Conservation (phyloP, 2,329 filamentous ascomycete species). For the Grosmannia huntii region DNA sequence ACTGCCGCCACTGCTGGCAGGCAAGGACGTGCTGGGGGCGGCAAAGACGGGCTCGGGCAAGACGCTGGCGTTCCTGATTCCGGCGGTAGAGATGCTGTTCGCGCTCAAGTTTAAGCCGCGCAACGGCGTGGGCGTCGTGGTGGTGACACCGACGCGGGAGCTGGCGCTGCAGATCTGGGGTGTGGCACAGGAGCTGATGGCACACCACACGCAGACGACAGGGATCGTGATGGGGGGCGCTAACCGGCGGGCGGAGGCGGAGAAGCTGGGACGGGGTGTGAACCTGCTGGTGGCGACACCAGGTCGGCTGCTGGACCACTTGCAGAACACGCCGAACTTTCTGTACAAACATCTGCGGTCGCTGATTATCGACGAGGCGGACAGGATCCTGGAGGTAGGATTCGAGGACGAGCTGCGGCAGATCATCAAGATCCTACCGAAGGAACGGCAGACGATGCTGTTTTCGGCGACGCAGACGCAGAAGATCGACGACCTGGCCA, state of each 20-base stretch:
- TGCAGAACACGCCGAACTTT: constrained; percentile 84
- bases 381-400: constrained; percentile 90
- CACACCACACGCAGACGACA: constrained; percentile 78
- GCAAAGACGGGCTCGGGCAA: constrained; percentile 91
- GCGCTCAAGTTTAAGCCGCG: constrained; percentile 87
- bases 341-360: constrained; percentile 86
- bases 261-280: constrained; percentile 88
- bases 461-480: constrained; percentile 98
- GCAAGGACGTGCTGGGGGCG: constrained; percentile 80
- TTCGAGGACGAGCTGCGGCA: constrained; percentile 98
- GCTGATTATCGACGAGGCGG: constrained; percentile 90
- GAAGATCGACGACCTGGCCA: constrained; percentile 91
- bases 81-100: constrained; percentile 84
- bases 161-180: constrained; percentile 92
- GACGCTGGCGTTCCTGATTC: constrained; percentile 86
- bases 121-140: constrained; percentile 84
- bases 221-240: constrained; percentile 74
- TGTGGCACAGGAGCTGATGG: constrained; percentile 86
- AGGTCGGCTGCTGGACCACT: constrained; percentile 81
- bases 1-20: constrained; percentile 79
- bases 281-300: constrained; percentile 92
- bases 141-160: constrained; percentile 88
- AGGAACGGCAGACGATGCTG: constrained; percentile 88
- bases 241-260: constrained; percentile 78
- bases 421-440: constrained; percentile 87